Base-by-base conservation (phyloP, 2,329 filamentous ascomycete species). In the Phyllosticta citrichinensis region DNA sequence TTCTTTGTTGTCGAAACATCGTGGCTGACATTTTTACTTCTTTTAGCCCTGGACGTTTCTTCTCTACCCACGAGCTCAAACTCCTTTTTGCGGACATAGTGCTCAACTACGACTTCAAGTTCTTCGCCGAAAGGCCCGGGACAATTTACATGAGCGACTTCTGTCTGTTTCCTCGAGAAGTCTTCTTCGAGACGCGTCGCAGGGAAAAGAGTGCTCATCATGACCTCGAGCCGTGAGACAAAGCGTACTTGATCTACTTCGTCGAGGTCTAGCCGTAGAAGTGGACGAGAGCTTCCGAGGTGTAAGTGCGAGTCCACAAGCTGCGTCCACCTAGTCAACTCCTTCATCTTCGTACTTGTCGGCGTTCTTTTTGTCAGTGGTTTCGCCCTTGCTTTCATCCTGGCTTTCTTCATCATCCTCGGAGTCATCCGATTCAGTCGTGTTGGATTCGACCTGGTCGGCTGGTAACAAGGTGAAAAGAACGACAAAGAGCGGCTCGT, bases 401-500 rank as follows among this genome's bases (percentile, higher is more conserved):
- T 17, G 17, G 40, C 40, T 47, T 1, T 47, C 40, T 2, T 47
- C 40, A n/a, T 47, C 40, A n/a, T n/a, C n/a, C 6, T 47, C 40
- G 14, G 40, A 47, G 17, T 8, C 40, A 5, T 47, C 40, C 6
- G 40, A 47, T n/a, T 47, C 40, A 14, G 40, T 47, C 40, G 40
- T 47, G 14, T 47, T 47, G 40, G 40, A 47, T 5, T 47, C 40
- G 40, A 47, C 40, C 40, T 47, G 14, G 17, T 89, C 85, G 60
- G 83, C 85, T 9, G 87, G 81, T 63, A 94, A 80, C 3, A 97
- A 78, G 19, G 86, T 87, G 71, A 97, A 93, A 5, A 91, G 75
- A 17, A 97, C 79, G 54, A 93, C 89, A 30, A 96, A 84, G 67
- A 96, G 89, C 17, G 89, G 81, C 35, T 89, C 82, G 55, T 83